phyloP scores from a whole-genome alignment of 192 early-diverging fungal species.

The Entomortierella lignicola region DNA sequence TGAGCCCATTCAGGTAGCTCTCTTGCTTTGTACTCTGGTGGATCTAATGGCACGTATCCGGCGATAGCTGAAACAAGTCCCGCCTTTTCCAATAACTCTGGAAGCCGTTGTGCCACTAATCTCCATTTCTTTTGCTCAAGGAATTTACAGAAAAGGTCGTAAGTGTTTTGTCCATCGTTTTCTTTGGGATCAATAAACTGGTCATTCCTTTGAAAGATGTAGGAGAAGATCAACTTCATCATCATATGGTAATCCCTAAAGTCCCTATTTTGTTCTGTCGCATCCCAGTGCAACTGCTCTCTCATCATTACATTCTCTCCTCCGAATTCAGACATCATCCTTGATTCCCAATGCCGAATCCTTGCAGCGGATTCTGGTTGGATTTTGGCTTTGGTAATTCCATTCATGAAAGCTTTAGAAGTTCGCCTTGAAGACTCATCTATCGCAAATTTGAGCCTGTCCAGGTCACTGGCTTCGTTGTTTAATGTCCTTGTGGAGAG shows the following conservation, averaged over 20 bases:
- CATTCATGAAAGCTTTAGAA: no score
- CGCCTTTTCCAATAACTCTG: neutral
- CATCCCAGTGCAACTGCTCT: neutral
- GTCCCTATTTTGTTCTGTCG: neutral
- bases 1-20: constrained; percentile 26
- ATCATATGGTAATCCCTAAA: neutral
- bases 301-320: neutral
- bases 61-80: constrained; percentile 4
- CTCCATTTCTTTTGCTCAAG: no score
- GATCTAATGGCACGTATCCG: constrained; percentile 1
- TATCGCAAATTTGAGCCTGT: no score
- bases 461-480: no score
- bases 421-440: no score
- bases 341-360: neutral
- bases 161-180: no score
- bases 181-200: no score
- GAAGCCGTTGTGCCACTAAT: neutral
- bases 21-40: constrained; percentile 12
- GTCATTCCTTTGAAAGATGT: neutral
- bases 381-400: no score
- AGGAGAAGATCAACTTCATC: neutral
- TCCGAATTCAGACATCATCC: neutral
- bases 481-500: neutral
- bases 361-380: neutral
- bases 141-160: no score